These are phyloP conservation scores for Leccinum incarnatum DNA, from an alignment of 768 basidiomycete genomes.

Conservation along the genomic window DNA sequence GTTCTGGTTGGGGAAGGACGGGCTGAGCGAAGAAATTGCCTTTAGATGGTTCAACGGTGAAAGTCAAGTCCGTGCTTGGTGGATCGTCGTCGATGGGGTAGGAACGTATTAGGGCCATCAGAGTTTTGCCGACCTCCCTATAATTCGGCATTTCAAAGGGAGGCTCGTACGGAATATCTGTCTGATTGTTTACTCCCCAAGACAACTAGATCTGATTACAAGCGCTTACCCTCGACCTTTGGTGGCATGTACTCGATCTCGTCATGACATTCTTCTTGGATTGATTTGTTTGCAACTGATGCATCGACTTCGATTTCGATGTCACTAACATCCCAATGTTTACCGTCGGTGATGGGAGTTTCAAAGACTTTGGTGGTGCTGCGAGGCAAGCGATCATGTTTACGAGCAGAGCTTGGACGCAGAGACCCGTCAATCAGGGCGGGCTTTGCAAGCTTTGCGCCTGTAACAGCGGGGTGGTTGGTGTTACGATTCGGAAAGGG, in stretches of 20 bases:
- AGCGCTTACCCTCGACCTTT: conserved; percentile 44
- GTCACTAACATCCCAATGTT: conserved; percentile 78
- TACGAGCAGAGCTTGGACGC: conserved; percentile 67
- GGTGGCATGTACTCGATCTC: conserved; percentile 60
- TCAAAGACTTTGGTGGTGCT: conserved; percentile 52
- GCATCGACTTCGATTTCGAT: conserved; percentile 36
- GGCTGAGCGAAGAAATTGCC: conserved; percentile 20
- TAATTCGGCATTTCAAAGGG: conserved; percentile 52
- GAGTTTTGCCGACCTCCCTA: conserved; percentile 36
- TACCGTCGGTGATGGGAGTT: conserved; percentile 64
- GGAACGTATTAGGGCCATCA: conserved; percentile 38
- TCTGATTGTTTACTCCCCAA: not conserved
- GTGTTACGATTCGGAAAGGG: conserved; percentile 64
- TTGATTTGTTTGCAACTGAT: conserved; percentile 21
- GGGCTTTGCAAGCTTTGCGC: conserved; percentile 36
- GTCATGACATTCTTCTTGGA: conserved; percentile 36
- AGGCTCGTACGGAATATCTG: conserved; percentile 44
- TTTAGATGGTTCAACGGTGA: conserved; percentile 21
- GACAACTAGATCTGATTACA: not conserved
- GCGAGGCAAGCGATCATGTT: conserved; percentile 55
- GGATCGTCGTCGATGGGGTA: conserved; percentile 34
- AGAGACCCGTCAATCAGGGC: conserved; percentile 42
- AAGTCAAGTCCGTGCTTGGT: conserved; percentile 16
- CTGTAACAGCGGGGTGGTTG: conserved; percentile 34
- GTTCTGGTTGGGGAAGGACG: conserved; percentile 18